Conservation (phyloP, 2,329 filamentous ascomycete genomes). For the Talaromyces sp. region DNA sequence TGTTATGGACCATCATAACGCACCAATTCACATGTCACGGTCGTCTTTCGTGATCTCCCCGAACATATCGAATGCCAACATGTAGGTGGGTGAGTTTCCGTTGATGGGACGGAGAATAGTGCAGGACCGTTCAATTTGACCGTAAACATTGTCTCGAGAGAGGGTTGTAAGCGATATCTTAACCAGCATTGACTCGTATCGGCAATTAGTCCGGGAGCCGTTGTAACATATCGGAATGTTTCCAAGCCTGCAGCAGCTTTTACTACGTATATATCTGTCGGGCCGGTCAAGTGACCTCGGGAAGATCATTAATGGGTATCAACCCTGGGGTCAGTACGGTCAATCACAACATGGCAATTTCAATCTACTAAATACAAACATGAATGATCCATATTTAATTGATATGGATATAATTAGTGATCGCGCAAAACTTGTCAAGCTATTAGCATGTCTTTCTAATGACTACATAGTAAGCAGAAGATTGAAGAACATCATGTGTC, state of each 20-base stretch:
- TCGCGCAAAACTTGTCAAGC: no score
- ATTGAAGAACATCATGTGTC: no score
- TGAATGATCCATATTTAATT: no score
- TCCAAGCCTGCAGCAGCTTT: no score
- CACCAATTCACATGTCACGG: not conserved
- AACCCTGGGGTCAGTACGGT: no score
- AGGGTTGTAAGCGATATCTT: no score
- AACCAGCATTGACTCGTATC: not conserved
- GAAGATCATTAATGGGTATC: not conserved
- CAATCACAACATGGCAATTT: no score
- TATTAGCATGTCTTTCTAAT: not conserved
- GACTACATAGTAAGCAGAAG: no score
- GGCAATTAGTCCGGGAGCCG: not conserved
- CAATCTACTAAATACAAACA: no score
- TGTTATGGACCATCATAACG: not conserved
- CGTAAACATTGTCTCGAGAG: not conserved
- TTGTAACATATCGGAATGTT: not conserved
- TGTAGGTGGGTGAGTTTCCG: not conserved
- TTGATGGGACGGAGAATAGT: not conserved
- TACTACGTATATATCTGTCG: not conserved
- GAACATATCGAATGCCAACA: not conserved
- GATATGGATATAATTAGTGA: no score
- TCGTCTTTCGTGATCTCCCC: not conserved
- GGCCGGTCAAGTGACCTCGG: not conserved
- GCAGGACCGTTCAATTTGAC: not conserved